Percentiles rank a stretch among this genome's conserved stretches.
Evolutionary conservation across 805 yeast genomes (phyloP).

Genomic region (Sporopachydermia lactativora): DNA sequence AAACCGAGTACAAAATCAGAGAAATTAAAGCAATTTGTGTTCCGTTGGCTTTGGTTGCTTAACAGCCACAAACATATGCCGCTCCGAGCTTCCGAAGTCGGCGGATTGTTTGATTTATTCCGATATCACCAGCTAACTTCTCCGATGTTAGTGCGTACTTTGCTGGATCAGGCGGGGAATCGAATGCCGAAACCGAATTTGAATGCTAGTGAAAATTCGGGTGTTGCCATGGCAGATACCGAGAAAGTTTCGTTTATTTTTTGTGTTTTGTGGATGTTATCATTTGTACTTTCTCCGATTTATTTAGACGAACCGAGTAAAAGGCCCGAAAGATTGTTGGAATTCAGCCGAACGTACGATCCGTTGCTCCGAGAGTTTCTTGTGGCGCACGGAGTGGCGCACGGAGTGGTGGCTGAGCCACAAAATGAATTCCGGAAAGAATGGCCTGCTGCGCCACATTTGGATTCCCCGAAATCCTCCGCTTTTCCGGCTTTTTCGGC

Average conservation of each 20-base stretch:
- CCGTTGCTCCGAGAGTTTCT: neutral
- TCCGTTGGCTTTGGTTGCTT: neutral
- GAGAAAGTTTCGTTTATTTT: neutral
- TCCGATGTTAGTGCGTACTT: neutral
- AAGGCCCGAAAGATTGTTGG: neutral
- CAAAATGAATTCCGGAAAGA: no score
- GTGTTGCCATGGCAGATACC: neutral
- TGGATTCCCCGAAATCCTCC: no score
- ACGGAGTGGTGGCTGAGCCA: no score
- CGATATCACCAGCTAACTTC: conserved; percentile 1
- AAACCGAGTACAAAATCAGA: neutral
- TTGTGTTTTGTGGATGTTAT: neutral
- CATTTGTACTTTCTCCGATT: conserved; percentile 1
- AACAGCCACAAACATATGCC: neutral
- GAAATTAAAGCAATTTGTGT: neutral
- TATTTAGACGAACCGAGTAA: neutral
- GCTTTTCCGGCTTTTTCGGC: no score
- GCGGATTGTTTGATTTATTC: neutral
- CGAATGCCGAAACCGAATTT: neutral
- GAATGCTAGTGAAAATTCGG: no score
- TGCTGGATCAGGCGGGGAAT: neutral
- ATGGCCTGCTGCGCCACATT: no score
- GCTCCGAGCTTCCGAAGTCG: neutral
- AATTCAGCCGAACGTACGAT: neutral
- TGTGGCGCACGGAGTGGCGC: no score